Conservation (phyloP, 1,139 yeast species). For the Saccharomycopsis hybrid region DNA sequence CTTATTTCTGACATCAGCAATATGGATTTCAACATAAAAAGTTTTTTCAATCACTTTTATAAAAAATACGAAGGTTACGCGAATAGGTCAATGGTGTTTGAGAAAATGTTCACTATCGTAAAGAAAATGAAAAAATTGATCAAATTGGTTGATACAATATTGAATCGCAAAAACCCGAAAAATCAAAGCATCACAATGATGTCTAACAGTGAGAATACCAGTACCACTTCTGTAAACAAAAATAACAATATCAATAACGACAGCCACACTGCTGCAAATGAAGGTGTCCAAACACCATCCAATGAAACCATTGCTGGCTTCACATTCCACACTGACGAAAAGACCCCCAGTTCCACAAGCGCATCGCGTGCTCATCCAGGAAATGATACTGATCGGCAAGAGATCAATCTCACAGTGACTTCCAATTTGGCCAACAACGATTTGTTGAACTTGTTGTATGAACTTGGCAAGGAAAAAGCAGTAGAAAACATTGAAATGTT, state of each 20-base stretch:
- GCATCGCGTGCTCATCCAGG: background rate
- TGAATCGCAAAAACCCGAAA: conserved; percentile 10
- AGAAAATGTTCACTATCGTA: conserved; percentile 38
- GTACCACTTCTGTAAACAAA: background rate
- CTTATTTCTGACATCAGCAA: conserved; percentile 10
- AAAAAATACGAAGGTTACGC: conserved; percentile 25
- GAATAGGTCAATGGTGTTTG: conserved; percentile 35
- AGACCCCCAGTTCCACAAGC: too few species aligned
- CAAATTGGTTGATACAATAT: conserved; percentile 32
- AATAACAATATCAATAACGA: background rate
- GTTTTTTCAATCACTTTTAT: conserved; percentile 19
- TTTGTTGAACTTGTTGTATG: conserved; percentile 39
- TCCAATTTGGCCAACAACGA: conserved; percentile 33
- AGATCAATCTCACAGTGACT: conserved; percentile 23
- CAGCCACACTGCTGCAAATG: too few species aligned
- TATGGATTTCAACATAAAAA: conserved; percentile 19
- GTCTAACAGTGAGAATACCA: background rate
- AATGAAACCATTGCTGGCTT: conserved; percentile 17
- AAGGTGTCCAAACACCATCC: too few species aligned
- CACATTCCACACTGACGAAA: too few species aligned
- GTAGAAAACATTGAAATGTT: conserved; percentile 31
- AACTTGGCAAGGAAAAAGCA: conserved; percentile 41
- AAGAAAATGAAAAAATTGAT: conserved; percentile 44
- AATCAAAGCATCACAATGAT: background rate
- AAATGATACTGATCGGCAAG: conserved; percentile 2